Base-by-base conservation (phyloP, 352 stramenopile genomes). In the Pelagophyceae sp. region DNA sequence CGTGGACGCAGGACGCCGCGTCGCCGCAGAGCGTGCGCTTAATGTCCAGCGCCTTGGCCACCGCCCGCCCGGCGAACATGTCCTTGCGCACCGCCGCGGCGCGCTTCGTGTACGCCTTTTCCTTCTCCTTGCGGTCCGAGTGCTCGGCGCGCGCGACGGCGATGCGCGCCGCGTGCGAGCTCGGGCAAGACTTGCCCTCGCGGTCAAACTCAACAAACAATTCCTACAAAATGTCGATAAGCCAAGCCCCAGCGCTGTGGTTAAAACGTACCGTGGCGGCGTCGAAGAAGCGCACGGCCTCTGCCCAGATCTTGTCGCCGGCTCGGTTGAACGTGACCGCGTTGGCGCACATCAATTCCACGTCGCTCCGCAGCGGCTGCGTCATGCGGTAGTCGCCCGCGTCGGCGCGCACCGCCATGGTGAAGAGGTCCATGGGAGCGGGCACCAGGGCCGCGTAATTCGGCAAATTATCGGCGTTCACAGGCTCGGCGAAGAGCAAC, bases 311-410 rank as follows among this genome's bases (percentile, higher is more conserved):
- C 40, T 91, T 89, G 27, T 81, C 82, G 38, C 82, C 79, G 2
- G 72, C 27, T 0, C 87, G 89, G 82, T 98, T 98, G 82, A 98
- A 98, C 37, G 92, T 95, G 11, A 98, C 86, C 0, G 94, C 94
- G 79, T 98, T 98, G 29, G 96, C 80, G 32, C 93, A 95, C 83
- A 98, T 93, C 6, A 98, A 83, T 82, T 98, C 95, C 77, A 97
- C 97, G 77, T 97, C 90, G 74, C 95, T 87, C 19, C 90, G 87
- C 77, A 97, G 90, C 38, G 74, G 38, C 78, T 86, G 79, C 38
- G 83, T 78, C 65, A 88, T 87, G 80, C 95, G 92, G 75, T 90
- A 90, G 31, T 86, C 79, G 20, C 87, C 87, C 11, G 83, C 79
- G n/a, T 94, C 76, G 0, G 92, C 87, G 31, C 91, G 91, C 1